These are phyloP conservation scores for Fusarium sp. DNA, from an alignment of 2,329 filamentous ascomycete genomes.

Conservation along the genomic window DNA sequence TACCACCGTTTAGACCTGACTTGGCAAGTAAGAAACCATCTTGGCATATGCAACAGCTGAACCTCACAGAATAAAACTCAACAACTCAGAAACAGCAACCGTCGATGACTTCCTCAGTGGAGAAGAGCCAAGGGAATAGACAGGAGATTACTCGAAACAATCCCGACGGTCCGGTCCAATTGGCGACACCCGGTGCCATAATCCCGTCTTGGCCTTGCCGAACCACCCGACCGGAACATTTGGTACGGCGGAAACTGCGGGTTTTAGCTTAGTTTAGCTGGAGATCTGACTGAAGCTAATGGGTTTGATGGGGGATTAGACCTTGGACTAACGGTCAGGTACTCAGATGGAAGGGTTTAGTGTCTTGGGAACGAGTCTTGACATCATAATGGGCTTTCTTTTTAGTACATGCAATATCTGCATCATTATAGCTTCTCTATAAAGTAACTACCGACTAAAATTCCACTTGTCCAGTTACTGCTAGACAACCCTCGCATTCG, in stretches of 20 bases:
- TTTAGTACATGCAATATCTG: not conserved
- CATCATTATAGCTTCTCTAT: not conserved
- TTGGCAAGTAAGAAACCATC: not conserved
- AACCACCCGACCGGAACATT: not conserved
- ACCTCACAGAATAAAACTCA: too few species aligned
- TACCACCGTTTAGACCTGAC: not conserved
- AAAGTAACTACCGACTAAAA: not conserved
- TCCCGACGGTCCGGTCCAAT: not conserved
- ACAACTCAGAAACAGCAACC: not conserved
- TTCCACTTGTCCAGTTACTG: not conserved
- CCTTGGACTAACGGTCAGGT: not conserved
- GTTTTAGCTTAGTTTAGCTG: not conserved
- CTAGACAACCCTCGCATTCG: conserved; percentile 8
- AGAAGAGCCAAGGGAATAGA: not conserved
- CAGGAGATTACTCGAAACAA: not conserved
- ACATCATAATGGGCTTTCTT: not conserved
- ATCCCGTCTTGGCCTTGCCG: not conserved
- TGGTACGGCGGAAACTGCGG: not conserved
- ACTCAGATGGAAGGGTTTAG: too few species aligned
- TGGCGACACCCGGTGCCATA: not conserved
- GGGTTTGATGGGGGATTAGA: not conserved
- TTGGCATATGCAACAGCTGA: not conserved
- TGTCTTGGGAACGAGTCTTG: not conserved
- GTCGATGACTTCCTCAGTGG: not conserved
- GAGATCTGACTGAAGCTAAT: too few species aligned